Base-by-base conservation (phyloP, 371 early-diverging fungal genomes). In the Mucor velutinosus region DNA sequence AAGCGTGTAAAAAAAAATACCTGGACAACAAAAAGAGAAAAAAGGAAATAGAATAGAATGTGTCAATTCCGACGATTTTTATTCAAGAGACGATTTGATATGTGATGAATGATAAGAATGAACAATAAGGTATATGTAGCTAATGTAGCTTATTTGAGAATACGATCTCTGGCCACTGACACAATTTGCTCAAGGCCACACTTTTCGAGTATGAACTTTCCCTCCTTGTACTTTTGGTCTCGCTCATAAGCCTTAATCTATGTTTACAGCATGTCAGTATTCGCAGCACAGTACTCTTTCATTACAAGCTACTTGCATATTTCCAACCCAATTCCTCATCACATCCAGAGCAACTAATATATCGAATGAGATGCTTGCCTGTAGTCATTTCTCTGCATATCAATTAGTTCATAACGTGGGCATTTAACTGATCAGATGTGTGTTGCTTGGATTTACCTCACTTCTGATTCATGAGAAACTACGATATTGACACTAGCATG, bases 161-260 rank as follows among this genome's bases (percentile, higher is more conserved):
- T 53, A 4, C 23, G 27, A 5, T 53, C 53, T 53, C 27, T 27
- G 15, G 27, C 23, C 10, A 10, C 15, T 2, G 23, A 15, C 53
- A 53, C 15, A 3, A 25, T 53, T 25, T 27, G 21, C 23, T 53
- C 53, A 53, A 68, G 47, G 0, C 23, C 21, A 15, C 33, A 21
- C 58, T 74, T 75, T 53, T 85, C 87, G 14, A 92, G 74, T 39
- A 92, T 87, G 72, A 83, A 90, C 71, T 83, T 87, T 21, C 90
- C 91, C 67, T 92, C 91, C 75, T 92, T 92, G 80, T 90, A 92
- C 64, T 82, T 88, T 67, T 92, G 86, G 0, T 78, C 67, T 29
- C 76, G 72, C 64, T 86, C 86, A 63, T 78, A 88, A 11, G 93
- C 90, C 53, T 85, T 80, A 37, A 82, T 71, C 86, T 83, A 49